Percentiles rank a stretch among this genome's conserved stretches.
Evolutionary conservation across 768 basidiomycete species (phyloP).

Genomic region (Agrocybe praecox): DNA sequence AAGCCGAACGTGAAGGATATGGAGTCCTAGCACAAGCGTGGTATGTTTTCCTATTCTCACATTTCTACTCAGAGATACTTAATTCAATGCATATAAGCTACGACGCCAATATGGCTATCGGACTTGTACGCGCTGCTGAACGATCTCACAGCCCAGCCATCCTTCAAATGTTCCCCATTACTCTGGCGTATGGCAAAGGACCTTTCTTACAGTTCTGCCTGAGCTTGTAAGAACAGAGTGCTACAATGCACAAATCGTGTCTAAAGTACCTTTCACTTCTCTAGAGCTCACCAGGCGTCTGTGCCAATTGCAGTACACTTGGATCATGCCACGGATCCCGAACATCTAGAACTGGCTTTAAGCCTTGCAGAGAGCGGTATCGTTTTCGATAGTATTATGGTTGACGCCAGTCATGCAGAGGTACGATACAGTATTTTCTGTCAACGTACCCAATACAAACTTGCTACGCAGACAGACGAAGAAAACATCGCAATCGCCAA

Average conservation of each 20-base stretch:
- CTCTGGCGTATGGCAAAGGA: constrained; percentile 45
- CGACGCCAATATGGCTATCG: constrained; percentile 46
- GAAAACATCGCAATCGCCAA: constrained; percentile 47
- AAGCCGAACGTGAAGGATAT: constrained; percentile 43
- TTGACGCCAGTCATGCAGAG: constrained; percentile 51
- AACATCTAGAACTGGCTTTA: constrained; percentile 47
- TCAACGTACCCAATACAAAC: neutral
- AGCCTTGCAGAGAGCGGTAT: constrained; percentile 47
- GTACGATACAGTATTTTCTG: constrained; percentile 17
- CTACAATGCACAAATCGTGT: neutral
- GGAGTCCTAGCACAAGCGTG: constrained; percentile 47
- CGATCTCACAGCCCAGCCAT: constrained; percentile 47
- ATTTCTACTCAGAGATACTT: neutral
- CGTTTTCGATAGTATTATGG: constrained; percentile 52
- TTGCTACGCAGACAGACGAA: constrained; percentile 39
- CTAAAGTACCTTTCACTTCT: neutral
- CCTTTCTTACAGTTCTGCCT: constrained; percentile 48
- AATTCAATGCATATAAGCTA: constrained; percentile 29
- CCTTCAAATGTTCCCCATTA: constrained; percentile 47
- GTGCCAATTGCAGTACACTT: constrained; percentile 52
- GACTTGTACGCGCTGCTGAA: constrained; percentile 49
- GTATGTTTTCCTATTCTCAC: constrained; percentile 17
- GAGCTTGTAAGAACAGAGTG: constrained; percentile 33
- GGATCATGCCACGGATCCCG: constrained; percentile 48
- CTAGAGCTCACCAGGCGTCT: constrained; percentile 43